Evolutionary conservation across 73 alveolate species (phyloP).

Genomic region (Strombidium stylifer): DNA sequence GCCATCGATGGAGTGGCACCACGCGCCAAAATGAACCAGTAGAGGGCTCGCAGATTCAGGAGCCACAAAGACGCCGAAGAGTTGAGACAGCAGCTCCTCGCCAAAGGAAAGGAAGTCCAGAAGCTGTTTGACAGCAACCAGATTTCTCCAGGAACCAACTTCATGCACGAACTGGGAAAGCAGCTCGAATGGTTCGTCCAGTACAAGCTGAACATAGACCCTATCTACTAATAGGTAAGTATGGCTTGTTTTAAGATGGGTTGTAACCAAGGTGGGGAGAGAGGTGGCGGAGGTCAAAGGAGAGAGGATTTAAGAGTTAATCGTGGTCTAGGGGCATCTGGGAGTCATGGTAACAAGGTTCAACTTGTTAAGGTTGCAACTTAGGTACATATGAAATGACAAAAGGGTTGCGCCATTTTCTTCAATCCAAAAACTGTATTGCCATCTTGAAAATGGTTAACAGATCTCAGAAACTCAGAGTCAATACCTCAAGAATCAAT

Average conservation of each 20-base stretch:
- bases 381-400: no score
- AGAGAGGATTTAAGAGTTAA: no score
- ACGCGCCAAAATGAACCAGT: slow-evolving; percentile 97
- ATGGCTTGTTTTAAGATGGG: no score
- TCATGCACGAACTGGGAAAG: slow-evolving; percentile 86
- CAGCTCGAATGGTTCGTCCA: slow-evolving; percentile 85
- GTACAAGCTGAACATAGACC: slow-evolving; percentile 81
- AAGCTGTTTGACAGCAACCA: slow-evolving; percentile 83
- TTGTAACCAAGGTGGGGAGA: not conserved
- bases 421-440: no score
- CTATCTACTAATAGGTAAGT: slow-evolving; percentile 77
- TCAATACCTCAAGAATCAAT: no score
- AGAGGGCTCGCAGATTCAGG: slow-evolving; percentile 92
- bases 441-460: no score
- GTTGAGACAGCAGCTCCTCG: slow-evolving; percentile 52
- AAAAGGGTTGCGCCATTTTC: no score
- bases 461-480: no score
- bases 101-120: slow-evolving; percentile 68
- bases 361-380: no score
- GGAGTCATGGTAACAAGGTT: not conserved
- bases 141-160: slow-evolving; percentile 98
- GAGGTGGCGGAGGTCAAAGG: no score
- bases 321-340: no score
- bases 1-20: slow-evolving; percentile 98
- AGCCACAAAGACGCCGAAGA: slow-evolving; percentile 69